Evolutionary conservation across 2,329 filamentous ascomycete genomes (phyloP).

Genomic region (Microcyclosporella mali): DNA sequence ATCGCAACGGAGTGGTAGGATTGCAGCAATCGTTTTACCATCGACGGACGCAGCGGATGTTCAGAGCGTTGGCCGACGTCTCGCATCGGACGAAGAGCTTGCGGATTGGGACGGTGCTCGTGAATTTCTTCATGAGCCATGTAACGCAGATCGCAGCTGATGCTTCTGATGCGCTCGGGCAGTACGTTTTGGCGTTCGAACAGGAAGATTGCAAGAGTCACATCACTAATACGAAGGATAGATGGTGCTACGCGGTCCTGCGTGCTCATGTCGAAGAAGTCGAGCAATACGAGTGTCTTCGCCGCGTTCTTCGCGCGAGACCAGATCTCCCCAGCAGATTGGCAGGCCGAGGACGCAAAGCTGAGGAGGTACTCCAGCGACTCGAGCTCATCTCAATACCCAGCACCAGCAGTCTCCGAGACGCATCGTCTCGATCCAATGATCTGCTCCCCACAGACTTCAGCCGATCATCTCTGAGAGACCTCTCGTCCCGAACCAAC

Average conservation of each 20-base stretch:
- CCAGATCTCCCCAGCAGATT: conserved; percentile 7
- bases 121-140: conserved; percentile 6
- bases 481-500: no score
- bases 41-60: conserved; percentile 7
- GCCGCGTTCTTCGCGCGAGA: conserved; percentile 2
- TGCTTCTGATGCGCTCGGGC: no score
- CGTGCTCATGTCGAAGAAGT: conserved; percentile 1
- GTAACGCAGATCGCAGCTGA: conserved; percentile 2
- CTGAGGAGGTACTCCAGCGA: conserved; percentile 3
- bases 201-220: no score
- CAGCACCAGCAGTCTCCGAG: no score
- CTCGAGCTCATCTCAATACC: not conserved
- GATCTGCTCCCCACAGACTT: no score
- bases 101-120: conserved; percentile 6
- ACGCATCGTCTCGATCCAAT: no score
- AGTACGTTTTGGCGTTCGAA: not conserved
- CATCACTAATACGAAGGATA: no score
- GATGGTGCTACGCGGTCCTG: conserved; percentile 10
- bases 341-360: conserved; percentile 6
- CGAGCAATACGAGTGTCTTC: conserved; percentile 6
- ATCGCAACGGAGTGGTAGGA: no score
- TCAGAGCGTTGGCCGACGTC: conserved; percentile 7
- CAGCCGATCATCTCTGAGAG: no score
- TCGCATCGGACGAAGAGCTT: conserved; percentile 4
- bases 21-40: conserved; percentile 1